Conservation (phyloP, 2,329 filamentous ascomycete species). For the Sordariomycetes sp. region DNA sequence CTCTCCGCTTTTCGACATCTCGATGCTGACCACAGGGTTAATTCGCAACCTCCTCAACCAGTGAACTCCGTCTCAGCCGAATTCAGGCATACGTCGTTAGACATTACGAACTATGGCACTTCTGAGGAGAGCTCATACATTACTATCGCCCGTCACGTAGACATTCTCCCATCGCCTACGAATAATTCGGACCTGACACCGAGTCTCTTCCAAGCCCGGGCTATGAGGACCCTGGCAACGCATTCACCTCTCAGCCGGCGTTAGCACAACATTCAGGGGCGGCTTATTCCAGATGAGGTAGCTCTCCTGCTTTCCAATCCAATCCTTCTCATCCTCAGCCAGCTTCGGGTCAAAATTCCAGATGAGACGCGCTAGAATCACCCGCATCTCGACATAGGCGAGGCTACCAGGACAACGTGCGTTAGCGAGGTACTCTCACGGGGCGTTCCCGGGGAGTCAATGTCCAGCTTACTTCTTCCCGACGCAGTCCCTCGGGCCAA, state of each 20-base stretch:
- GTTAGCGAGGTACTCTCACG: not conserved
- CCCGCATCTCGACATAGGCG: conserved; percentile 37
- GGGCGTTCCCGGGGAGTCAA: not conserved
- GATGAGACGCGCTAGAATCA: conserved; percentile 33
- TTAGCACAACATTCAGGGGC: conserved; percentile 8
- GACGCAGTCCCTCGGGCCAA: conserved; percentile 38
- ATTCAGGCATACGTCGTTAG: too few relatives aligned
- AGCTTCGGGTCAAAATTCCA: conserved; percentile 37
- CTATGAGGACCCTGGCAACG: not conserved
- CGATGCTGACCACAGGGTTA: too few relatives aligned
- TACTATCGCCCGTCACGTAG: too few relatives aligned
- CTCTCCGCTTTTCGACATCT: too few relatives aligned
- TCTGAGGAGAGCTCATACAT: too few relatives aligned
- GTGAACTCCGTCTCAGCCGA: too few relatives aligned
- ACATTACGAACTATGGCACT: too few relatives aligned
- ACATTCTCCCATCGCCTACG: too few relatives aligned
- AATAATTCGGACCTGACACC: too few relatives aligned
- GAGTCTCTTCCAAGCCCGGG: too few relatives aligned
- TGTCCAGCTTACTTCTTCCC: conserved; percentile 31
- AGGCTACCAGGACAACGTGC: conserved; percentile 19
- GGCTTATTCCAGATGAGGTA: conserved; percentile 11
- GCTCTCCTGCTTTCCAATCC: conserved; percentile 10
- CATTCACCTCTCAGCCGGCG: conserved; percentile 1
- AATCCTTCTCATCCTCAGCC: conserved; percentile 10
- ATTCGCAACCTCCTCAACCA: too few relatives aligned